These are phyloP conservation scores for Acacia crassicarpa DNA, from an alignment of 306 rosid species.

Conservation along the genomic window DNA sequence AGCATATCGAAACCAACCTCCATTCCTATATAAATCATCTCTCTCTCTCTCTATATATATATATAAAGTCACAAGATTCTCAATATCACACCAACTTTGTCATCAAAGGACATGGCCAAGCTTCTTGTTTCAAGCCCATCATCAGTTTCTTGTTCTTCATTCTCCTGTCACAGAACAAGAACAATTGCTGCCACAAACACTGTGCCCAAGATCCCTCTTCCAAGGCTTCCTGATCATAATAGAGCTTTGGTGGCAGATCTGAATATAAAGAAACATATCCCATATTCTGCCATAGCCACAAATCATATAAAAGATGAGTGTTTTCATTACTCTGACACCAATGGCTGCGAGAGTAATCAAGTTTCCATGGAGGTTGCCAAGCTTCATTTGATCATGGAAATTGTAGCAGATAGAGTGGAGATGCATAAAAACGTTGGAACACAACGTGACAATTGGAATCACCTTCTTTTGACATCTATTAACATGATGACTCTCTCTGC, in stretches of 20 bases:
- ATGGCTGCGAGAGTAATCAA: not conserved
- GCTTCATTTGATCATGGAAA: constrained; percentile 61
- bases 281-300: constrained; percentile 14
- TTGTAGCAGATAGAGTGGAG: constrained; percentile 68
- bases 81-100: not conserved
- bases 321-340: not conserved
- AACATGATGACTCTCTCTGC: constrained; percentile 73
- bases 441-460: constrained; percentile 87
- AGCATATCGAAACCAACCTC: constrained; percentile 15
- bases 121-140: constrained; percentile 27
- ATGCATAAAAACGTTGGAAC: constrained; percentile 70
- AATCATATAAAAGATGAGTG: constrained; percentile 18
- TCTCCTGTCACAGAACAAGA: constrained; percentile 1
- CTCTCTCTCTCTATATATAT: too few species aligned
- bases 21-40: constrained; percentile 7
- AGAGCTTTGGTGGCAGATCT: constrained; percentile 41
- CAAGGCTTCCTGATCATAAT: constrained; percentile 28
- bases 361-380: constrained; percentile 32
- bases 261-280: constrained; percentile 30
- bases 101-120: constrained; percentile 41
- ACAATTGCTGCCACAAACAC: constrained; percentile 35
- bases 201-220: constrained; percentile 29
- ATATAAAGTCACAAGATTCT: not conserved
- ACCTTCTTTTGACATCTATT: constrained; percentile 54
- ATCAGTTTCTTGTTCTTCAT: constrained; percentile 21